Conservation (phyloP, 73 alveolate species). For the Uronychia binucleata region DNA sequence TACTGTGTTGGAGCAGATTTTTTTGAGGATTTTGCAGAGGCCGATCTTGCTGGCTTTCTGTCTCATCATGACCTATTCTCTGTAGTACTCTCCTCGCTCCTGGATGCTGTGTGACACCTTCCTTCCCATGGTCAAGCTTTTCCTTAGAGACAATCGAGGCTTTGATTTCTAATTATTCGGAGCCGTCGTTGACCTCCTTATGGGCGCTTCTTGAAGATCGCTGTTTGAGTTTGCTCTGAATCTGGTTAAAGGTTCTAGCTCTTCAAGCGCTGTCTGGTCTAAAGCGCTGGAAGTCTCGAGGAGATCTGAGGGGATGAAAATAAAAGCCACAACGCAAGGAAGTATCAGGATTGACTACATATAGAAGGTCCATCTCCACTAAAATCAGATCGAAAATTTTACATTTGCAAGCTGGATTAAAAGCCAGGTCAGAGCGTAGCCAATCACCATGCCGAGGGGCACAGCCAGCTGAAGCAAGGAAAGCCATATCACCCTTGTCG, state of each 20-base stretch:
- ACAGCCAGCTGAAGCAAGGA: slow-evolving; percentile 77
- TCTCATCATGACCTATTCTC: slow-evolving; percentile 48
- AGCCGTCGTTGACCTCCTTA: no score
- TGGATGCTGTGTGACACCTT: not conserved
- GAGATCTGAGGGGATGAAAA: slow-evolving; percentile 66
- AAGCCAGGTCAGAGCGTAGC: slow-evolving; percentile 70
- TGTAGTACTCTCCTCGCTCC: not conserved
- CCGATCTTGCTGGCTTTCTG: slow-evolving; percentile 49
- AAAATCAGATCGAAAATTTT: slow-evolving; percentile 3
- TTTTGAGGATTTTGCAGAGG: slow-evolving; percentile 53
- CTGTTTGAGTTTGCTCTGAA: no score
- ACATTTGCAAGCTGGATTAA: slow-evolving; percentile 16
- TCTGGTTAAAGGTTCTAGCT: no score
- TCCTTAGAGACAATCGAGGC: no score
- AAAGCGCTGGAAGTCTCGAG: not conserved
- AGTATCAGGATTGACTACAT: slow-evolving; percentile 45
- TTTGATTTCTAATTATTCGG: no score
- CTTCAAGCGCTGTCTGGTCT: no score
- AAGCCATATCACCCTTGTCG: slow-evolving; percentile 71
- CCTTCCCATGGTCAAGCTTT: no score
- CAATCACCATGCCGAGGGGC: slow-evolving; percentile 81
- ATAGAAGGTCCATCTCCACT: slow-evolving; percentile 79
- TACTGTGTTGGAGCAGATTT: slow-evolving; percentile 47
- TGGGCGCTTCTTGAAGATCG: no score
- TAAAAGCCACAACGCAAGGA: not conserved